phyloP scores from a whole-genome alignment of 257 asterid genomes.

The Thymus quinquecostatus region DNA sequence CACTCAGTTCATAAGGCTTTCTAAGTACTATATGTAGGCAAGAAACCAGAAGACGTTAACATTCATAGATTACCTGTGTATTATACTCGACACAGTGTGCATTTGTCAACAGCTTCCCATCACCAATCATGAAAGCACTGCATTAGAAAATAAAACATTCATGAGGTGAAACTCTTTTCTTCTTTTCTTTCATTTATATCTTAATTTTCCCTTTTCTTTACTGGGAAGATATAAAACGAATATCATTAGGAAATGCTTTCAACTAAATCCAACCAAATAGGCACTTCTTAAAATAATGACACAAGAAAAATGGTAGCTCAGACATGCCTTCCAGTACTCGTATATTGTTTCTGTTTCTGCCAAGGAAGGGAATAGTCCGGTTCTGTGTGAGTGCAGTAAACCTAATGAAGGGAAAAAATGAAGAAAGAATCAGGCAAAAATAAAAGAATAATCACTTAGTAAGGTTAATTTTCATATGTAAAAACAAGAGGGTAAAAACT shows the following conservation, averaged over 20 bases:
- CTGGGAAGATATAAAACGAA: not conserved
- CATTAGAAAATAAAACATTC: constrained; percentile 27
- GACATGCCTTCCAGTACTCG: constrained; percentile 95
- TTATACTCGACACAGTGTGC: constrained; percentile 94
- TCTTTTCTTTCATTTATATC: not conserved
- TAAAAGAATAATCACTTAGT: no score
- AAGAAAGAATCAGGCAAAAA: not conserved
- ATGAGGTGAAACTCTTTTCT: constrained; percentile 9
- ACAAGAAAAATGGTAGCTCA: constrained; percentile 16
- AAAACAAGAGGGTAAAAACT: not conserved
- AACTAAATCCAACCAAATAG: constrained; percentile 9
- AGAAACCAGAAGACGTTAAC: constrained; percentile 14
- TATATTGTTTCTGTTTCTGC: constrained; percentile 91
- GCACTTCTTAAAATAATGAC: constrained; percentile 17
- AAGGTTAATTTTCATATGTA: not conserved
- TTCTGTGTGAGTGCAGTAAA: constrained; percentile 90
- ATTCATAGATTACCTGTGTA: constrained; percentile 64
- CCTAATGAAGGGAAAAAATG: constrained; percentile 45
- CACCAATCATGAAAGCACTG: constrained; percentile 97
- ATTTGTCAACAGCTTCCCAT: constrained; percentile 89
- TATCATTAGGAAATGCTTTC: constrained; percentile 21
- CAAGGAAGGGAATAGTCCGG: constrained; percentile 98
- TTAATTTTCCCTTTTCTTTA: not conserved
- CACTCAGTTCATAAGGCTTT: constrained; percentile 21
- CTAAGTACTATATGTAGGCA: constrained; percentile 2